Percentiles rank a stretch among this genome's conserved stretches.
phyloP scores from a whole-genome alignment of 2,329 filamentous ascomycete genomes.

The Pyricularia pennisetigena region DNA sequence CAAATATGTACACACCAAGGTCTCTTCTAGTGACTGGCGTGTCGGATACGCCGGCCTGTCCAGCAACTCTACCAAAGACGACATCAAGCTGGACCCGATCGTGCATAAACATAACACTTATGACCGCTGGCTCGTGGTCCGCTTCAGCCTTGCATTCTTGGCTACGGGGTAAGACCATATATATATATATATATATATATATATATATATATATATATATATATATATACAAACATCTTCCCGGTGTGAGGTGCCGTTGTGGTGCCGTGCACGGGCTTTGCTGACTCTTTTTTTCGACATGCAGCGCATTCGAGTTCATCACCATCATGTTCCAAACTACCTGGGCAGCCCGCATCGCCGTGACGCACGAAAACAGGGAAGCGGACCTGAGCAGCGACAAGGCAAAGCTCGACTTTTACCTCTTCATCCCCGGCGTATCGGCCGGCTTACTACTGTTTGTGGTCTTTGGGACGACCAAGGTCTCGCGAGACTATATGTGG shows the following conservation, averaged over 20 bases:
- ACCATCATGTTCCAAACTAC: not conserved
- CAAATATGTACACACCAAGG: slow-evolving; percentile 28
- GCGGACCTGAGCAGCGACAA: not conserved
- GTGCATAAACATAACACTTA: slow-evolving; percentile 24
- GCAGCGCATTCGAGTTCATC: not conserved
- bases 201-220: too few species aligned
- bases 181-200: too few species aligned
- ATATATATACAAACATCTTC: too few species aligned
- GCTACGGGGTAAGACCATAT: slow-evolving; percentile 22
- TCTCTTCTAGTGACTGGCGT: slow-evolving; percentile 20
- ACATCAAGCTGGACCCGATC: slow-evolving; percentile 2
- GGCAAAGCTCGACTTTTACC: slow-evolving; percentile 15
- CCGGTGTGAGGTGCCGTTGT: too few species aligned
- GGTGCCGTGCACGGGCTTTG: not conserved
- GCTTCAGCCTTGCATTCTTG: slow-evolving; percentile 33
- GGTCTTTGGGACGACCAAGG: slow-evolving; percentile 30
- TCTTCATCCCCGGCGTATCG: slow-evolving; percentile 28
- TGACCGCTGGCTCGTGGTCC: slow-evolving; percentile 31
- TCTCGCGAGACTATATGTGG: slow-evolving; percentile 19
- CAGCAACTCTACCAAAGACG: slow-evolving; percentile 4
- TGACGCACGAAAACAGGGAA: not conserved
- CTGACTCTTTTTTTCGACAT: not conserved
- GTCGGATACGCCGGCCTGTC: slow-evolving; percentile 18
- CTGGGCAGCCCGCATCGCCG: not conserved
- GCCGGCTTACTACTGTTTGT: slow-evolving; percentile 24